These are phyloP conservation scores for Ceratobasidium sp. DNA, from an alignment of 1,284 basidiomycete genomes.

Conservation along the genomic window DNA sequence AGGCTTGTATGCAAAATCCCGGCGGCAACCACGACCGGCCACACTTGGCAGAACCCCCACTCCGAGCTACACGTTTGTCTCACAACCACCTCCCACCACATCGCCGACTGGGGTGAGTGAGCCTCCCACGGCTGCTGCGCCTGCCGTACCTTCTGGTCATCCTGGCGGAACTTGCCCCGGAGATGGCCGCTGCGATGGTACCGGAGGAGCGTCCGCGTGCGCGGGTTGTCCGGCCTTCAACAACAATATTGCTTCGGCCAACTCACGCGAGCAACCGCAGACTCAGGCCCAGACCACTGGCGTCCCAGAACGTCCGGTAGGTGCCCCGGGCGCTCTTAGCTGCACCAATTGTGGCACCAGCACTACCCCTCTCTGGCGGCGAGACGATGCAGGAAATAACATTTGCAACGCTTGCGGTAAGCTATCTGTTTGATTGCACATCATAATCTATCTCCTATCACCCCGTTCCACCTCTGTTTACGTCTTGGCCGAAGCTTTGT, in stretches of 20 bases:
- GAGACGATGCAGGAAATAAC: slow-evolving; percentile 92
- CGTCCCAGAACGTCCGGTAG: slow-evolving; percentile 47
- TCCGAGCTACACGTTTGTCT: slow-evolving; percentile 49
- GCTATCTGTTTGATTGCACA: slow-evolving; percentile 50
- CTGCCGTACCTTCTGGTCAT: slow-evolving; percentile 42
- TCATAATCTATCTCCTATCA: slow-evolving; percentile 7
- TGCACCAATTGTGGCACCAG: slow-evolving; percentile 93
- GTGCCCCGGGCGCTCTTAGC: slow-evolving; percentile 77
- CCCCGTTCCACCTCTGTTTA: slow-evolving; percentile 5
- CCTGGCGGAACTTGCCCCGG: slow-evolving; percentile 86
- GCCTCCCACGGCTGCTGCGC: slow-evolving; percentile 28
- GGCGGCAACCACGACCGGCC: slow-evolving; percentile 62
- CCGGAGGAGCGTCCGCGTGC: slow-evolving; percentile 88
- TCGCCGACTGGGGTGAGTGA: slow-evolving; percentile 39
- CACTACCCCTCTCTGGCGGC: slow-evolving; percentile 91
- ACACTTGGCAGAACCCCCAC: slow-evolving; percentile 55
- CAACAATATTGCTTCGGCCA: slow-evolving; percentile 56
- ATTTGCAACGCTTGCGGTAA: slow-evolving; percentile 92
- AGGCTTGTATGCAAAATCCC: slow-evolving; percentile 74
- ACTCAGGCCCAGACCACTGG: slow-evolving; percentile 16
- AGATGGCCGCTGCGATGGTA: slow-evolving; percentile 93
- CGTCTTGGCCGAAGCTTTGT: slow-evolving; percentile 3
- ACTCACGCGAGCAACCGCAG: slow-evolving; percentile 17
- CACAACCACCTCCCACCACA: slow-evolving; percentile 43
- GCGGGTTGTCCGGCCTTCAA: slow-evolving; percentile 94